phyloP scores from a whole-genome alignment of 1,284 basidiomycete genomes.

The Microbotryomycetes sp. region DNA sequence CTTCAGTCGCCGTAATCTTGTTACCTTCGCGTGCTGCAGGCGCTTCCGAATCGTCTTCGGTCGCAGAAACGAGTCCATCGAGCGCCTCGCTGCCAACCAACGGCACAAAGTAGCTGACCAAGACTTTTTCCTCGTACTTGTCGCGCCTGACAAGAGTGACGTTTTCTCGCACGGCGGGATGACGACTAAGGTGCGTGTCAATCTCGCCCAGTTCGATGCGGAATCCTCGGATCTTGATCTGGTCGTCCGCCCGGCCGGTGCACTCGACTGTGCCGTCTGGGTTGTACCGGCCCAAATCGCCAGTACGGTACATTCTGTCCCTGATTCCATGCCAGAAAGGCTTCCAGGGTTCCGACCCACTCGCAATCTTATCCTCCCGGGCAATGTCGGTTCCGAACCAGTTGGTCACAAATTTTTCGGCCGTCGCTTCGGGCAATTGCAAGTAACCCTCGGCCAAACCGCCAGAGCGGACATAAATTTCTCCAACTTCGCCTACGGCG shows the following conservation, averaged over 20 bases:
- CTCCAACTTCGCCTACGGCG: conserved; percentile 92
- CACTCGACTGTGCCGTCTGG: conserved; percentile 94
- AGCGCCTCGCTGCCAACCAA: conserved; percentile 59
- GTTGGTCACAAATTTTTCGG: conserved; percentile 85
- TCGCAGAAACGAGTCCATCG: conserved; percentile 59
- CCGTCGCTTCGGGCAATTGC: conserved; percentile 65
- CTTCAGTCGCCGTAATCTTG: conserved; percentile 43
- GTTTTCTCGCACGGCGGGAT: conserved; percentile 90
- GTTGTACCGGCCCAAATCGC: conserved; percentile 90
- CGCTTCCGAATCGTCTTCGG: conserved; percentile 51
- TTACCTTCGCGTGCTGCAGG: conserved; percentile 42
- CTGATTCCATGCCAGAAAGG: conserved; percentile 92
- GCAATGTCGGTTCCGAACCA: conserved; percentile 66
- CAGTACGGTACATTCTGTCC: conserved; percentile 96
- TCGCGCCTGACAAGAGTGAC: conserved; percentile 94
- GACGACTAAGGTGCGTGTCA: conserved; percentile 90
- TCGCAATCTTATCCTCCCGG: conserved; percentile 62
- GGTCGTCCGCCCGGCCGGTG: conserved; percentile 94
- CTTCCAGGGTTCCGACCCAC: conserved; percentile 57
- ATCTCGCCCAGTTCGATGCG: conserved; percentile 98
- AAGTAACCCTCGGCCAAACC: conserved; percentile 95
- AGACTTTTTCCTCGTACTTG: conserved; percentile 99
- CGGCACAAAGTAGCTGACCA: conserved; percentile 98
- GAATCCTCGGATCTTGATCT: conserved; percentile 99
- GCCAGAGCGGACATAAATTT: conserved; percentile 96